Evolutionary conservation across 441 rosid species (phyloP).

Genomic region (Theobroma grandiflorum): DNA sequence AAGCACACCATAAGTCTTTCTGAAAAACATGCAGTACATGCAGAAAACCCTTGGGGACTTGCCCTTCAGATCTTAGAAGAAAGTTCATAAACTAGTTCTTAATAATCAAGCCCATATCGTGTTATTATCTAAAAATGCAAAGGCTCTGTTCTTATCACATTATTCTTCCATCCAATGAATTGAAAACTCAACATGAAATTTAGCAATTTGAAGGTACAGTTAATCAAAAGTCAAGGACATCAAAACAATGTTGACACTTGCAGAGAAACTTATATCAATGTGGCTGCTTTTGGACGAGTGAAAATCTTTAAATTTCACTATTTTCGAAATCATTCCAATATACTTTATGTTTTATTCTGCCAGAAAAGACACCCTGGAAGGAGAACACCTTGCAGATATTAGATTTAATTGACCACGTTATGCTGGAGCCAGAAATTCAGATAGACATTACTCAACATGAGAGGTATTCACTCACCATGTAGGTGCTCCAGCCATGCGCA

Average conservation of each 20-base stretch:
- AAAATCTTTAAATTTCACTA: neutral
- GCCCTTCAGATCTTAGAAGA: neutral
- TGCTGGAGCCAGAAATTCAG: conserved; percentile 3
- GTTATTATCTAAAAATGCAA: neutral
- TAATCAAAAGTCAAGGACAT: neutral
- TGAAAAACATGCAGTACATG: neutral
- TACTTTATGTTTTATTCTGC: neutral
- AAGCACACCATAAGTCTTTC: neutral
- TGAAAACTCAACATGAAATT: neutral
- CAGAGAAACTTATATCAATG: neutral
- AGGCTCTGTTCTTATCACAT: neutral
- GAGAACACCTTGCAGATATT: neutral
- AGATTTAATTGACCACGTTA: neutral
- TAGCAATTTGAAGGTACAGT: neutral
- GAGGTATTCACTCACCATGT: conserved; percentile 52
- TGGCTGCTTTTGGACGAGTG: conserved; percentile 7
- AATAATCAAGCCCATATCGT: neutral
- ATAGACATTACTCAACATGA: conserved; percentile 11
- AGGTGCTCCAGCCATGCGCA: conserved; percentile 75
- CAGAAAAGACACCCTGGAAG: neutral
- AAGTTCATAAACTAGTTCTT: neutral
- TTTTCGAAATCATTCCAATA: neutral
- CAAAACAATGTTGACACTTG: neutral
- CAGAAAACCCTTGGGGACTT: neutral
- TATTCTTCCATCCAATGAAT: neutral